Conservation (phyloP, 768 basidiomycete species). For the Lactifluus subvellereus region DNA sequence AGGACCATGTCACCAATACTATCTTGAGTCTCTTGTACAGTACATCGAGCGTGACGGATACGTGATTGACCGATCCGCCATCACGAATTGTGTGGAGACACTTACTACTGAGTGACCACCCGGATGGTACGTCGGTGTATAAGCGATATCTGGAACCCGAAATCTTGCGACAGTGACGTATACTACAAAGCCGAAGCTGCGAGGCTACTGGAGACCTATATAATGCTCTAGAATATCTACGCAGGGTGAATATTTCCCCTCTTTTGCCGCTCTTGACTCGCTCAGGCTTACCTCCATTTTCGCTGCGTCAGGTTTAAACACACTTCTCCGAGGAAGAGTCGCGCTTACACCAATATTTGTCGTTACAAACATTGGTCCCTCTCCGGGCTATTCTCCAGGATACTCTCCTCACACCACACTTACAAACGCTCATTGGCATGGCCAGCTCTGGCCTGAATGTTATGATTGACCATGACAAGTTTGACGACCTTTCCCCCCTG, state of each 20-base stretch:
- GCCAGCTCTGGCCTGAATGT: slow-evolving; percentile 76
- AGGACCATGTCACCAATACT: slow-evolving; percentile 74
- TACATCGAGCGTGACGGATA: slow-evolving; percentile 89
- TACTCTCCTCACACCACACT: slow-evolving; percentile 70
- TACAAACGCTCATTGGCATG: slow-evolving; percentile 70
- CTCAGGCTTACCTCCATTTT: slow-evolving; percentile 13
- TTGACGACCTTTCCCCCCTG: slow-evolving; percentile 69
- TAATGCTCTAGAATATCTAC: slow-evolving; percentile 78
- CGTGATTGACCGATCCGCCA: slow-evolving; percentile 83
- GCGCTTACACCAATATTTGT: slow-evolving; percentile 81
- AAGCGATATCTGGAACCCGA: slow-evolving; percentile 77
- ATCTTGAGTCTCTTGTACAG: slow-evolving; percentile 77
- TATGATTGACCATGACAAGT: slow-evolving; percentile 80
- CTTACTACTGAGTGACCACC: slow-evolving; percentile 55
- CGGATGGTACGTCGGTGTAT: slow-evolving; percentile 60
- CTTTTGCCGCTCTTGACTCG: not conserved
- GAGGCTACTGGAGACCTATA: slow-evolving; percentile 67
- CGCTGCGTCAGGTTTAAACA: slow-evolving; percentile 56
- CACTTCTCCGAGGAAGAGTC: slow-evolving; percentile 80
- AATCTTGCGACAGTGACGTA: slow-evolving; percentile 62
- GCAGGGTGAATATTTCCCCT: slow-evolving; percentile 49
- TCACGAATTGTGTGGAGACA: slow-evolving; percentile 85
- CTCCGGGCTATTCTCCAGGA: slow-evolving; percentile 73
- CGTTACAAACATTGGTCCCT: slow-evolving; percentile 60
- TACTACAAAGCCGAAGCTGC: slow-evolving; percentile 79